Percentiles rank a stretch among this genome's conserved stretches.
Conservation (phyloP, 2,329 filamentous ascomycete genomes). For the Trichoderma oligosporum region DNA sequence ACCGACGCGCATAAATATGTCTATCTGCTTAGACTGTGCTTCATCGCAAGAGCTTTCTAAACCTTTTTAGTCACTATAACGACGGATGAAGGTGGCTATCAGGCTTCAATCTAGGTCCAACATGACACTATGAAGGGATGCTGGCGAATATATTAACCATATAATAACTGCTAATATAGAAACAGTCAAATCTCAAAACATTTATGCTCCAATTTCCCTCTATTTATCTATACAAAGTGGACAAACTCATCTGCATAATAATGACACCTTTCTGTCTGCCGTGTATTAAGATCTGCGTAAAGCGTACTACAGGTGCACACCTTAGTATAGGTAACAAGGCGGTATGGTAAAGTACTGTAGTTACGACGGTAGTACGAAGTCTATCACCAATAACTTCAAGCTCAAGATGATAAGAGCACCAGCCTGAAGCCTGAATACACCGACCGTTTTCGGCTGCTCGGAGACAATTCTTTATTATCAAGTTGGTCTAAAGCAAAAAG, state of each 20-base stretch:
- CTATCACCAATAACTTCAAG: too few relatives aligned
- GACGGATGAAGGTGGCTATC: neutral
- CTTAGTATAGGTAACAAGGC: neutral
- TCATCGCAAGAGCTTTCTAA: neutral
- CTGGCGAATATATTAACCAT: too few relatives aligned
- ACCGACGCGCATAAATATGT: too few relatives aligned
- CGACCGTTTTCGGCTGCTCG: constrained; percentile 9
- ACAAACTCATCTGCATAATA: neutral
- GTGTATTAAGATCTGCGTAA: neutral
- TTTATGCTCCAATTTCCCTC: neutral
- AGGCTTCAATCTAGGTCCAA: neutral
- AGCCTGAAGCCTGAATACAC: constrained; percentile 1
- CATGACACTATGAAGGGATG: neutral
- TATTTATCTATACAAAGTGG: neutral
- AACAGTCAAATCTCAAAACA: too few relatives aligned
- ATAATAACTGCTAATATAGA: too few relatives aligned
- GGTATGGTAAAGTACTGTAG: neutral
- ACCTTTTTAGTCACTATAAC: neutral
- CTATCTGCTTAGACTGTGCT: too few relatives aligned
- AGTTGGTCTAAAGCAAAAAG: neutral
- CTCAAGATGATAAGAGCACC: neutral
- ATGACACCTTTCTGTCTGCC: neutral
- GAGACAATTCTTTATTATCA: neutral
- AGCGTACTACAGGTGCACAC: neutral
- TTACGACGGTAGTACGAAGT: too few relatives aligned